A percentile compares a stretch with the other conserved stretches of the same genome.
These are phyloP conservation scores for Diplosphaera chodatii DNA, from an alignment of 139 green algal genomes.

Conservation along the genomic window DNA sequence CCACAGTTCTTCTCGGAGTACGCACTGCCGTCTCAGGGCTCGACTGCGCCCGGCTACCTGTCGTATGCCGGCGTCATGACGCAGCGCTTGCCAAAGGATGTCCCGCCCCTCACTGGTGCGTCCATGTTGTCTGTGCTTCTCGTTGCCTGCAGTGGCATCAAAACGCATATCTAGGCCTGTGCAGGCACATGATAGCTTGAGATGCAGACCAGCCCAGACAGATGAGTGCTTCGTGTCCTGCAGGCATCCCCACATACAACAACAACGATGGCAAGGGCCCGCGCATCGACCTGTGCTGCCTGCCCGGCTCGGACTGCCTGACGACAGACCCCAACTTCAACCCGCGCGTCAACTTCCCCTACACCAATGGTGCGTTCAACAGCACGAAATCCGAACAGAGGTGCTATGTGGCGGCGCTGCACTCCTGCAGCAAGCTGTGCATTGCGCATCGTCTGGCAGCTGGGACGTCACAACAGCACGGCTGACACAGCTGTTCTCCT, in stretches of 20 bases:
- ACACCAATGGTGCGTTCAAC: not conserved
- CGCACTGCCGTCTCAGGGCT: conserved; percentile 7
- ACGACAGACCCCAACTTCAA: not conserved
- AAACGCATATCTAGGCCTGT: no score
- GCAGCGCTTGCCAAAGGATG: conserved; percentile 7
- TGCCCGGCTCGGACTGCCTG: not conserved
- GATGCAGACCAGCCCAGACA: no score
- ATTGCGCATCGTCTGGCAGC: no score
- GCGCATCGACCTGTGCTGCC: conserved; percentile 1
- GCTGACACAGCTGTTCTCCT: not conserved
- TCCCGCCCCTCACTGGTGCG: not conserved
- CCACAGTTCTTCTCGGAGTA: conserved; percentile 38
- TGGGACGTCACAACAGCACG: no score
- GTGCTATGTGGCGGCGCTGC: no score
- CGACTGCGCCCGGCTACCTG: conserved; percentile 3
- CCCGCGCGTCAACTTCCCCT: not conserved
- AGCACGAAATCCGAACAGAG: no score
- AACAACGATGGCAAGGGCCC: conserved; percentile 3
- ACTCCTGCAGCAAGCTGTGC: no score
- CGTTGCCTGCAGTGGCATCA: no score
- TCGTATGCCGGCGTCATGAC: not conserved
- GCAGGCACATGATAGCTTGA: no score
- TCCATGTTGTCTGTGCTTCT: no score
- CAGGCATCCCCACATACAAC: conserved; percentile 4
- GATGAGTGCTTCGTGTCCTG: no score